These are phyloP conservation scores for Schrenkiella parvula DNA, from an alignment of 345 rosid genomes.

Conservation along the genomic window DNA sequence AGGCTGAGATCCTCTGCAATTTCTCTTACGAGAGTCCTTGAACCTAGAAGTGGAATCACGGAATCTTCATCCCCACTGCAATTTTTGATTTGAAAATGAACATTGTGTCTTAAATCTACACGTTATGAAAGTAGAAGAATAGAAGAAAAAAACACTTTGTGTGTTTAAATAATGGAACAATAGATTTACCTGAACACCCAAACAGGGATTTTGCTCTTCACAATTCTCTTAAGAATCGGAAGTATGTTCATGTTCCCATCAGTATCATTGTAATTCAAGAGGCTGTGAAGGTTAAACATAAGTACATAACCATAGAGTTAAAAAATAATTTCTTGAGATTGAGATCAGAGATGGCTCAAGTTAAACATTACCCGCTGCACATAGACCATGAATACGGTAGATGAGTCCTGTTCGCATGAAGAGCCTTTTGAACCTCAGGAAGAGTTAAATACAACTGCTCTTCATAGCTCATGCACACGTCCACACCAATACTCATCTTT, in stretches of 20 bases:
- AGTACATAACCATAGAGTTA: not conserved
- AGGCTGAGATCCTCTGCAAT: conserved; percentile 66
- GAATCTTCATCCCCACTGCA: conserved; percentile 88
- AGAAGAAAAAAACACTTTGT: too few relatives aligned
- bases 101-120: not conserved
- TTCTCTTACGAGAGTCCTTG: conserved; percentile 72
- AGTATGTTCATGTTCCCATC: conserved; percentile 70
- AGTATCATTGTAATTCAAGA: conserved; percentile 48
- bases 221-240: conserved; percentile 66
- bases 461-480: conserved; percentile 77
- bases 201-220: conserved; percentile 56
- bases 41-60: conserved; percentile 74
- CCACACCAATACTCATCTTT: conserved; percentile 64
- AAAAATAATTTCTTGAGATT: not conserved
- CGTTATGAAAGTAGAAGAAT: not conserved
- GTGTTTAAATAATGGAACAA: not conserved
- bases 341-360: conserved; percentile 6
- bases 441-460: conserved; percentile 71
- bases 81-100: not conserved
- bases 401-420: conserved; percentile 77
- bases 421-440: conserved; percentile 88
- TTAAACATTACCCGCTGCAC: conserved; percentile 63
- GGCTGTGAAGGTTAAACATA: conserved; percentile 35
- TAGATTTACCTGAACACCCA: conserved; percentile 70
- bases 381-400: conserved; percentile 70